These are phyloP conservation scores for Vaccinium darrowii DNA, from an alignment of 148 eudicot species.

Conservation along the genomic window DNA sequence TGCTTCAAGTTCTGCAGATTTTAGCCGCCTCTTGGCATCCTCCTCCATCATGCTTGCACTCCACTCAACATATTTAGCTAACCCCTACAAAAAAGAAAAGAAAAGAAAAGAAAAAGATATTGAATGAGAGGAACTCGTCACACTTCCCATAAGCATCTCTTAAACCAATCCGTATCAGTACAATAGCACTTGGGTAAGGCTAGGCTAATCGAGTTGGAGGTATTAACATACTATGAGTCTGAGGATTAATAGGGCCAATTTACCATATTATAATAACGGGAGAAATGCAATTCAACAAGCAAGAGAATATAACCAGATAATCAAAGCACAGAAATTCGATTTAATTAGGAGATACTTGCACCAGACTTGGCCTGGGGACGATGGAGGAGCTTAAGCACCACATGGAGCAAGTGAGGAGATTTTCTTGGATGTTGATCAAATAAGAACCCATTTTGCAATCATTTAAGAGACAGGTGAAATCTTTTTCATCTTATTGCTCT, in stretches of 20 bases:
- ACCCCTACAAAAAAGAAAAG: conserved; percentile 48
- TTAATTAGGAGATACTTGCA: neutral
- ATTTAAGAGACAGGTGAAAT: neutral
- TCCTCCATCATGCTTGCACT: conserved; percentile 85
- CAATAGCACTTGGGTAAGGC: no score
- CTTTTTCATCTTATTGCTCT: neutral
- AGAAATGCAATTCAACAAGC: neutral
- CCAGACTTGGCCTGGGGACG: neutral
- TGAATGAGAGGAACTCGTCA: neutral
- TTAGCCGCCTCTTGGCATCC: conserved; percentile 57
- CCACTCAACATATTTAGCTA: conserved; percentile 93
- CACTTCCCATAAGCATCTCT: no score
- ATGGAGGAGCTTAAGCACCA: conserved; percentile 5
- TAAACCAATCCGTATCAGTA: no score
- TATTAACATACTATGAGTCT: neutral
- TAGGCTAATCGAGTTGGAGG: neutral
- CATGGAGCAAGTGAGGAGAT: conserved; percentile 6
- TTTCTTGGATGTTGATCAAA: neutral
- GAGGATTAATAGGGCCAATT: neutral
- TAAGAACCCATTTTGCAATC: neutral
- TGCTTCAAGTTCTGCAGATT: conserved; percentile 81
- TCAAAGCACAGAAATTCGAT: neutral
- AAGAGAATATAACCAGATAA: neutral
- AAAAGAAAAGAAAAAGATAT: neutral
- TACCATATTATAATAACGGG: neutral